Evolutionary conservation across 371 early-diverging fungal species (phyloP).

Genomic region (Encephalitozoon cuniculi): DNA sequence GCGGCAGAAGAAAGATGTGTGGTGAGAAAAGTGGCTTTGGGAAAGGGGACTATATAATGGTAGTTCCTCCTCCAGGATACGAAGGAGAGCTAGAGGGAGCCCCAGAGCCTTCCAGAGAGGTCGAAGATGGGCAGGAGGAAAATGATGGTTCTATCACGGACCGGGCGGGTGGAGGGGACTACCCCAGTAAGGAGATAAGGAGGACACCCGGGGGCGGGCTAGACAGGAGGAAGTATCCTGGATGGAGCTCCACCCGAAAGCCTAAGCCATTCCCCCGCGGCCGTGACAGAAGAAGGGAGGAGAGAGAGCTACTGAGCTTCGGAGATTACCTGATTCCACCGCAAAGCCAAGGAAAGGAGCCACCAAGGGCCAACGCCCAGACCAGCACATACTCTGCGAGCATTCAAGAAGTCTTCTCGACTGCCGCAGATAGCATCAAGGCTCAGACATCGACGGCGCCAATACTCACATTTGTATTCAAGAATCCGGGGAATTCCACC

Average conservation of each 20-base stretch:
- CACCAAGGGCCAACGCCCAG: not conserved
- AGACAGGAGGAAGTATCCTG: not conserved
- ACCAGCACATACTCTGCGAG: no score
- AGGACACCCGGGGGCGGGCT: not conserved
- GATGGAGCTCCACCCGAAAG: not conserved
- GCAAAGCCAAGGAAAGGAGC: not conserved
- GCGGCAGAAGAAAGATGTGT: not conserved
- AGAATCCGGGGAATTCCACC: not conserved
- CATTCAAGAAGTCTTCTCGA: not conserved
- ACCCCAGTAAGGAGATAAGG: no score
- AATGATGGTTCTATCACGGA: not conserved
- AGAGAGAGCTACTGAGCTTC: not conserved
- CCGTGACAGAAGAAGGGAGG: not conserved
- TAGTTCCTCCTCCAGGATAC: slow-evolving; percentile 3
- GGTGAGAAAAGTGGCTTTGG: not conserved
- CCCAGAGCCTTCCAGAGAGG: not conserved
- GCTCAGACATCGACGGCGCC: not conserved
- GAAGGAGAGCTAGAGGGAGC: not conserved
- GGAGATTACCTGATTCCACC: slow-evolving; percentile 1
- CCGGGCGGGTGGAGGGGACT: not conserved
- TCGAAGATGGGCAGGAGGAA: not conserved
- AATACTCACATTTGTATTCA: not conserved
- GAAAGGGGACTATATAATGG: slow-evolving; percentile 1
- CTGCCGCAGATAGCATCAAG: not conserved
- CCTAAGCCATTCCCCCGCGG: not conserved